These are phyloP conservation scores for Mycena sanguinolenta DNA, from an alignment of 768 basidiomycete genomes.

Conservation along the genomic window DNA sequence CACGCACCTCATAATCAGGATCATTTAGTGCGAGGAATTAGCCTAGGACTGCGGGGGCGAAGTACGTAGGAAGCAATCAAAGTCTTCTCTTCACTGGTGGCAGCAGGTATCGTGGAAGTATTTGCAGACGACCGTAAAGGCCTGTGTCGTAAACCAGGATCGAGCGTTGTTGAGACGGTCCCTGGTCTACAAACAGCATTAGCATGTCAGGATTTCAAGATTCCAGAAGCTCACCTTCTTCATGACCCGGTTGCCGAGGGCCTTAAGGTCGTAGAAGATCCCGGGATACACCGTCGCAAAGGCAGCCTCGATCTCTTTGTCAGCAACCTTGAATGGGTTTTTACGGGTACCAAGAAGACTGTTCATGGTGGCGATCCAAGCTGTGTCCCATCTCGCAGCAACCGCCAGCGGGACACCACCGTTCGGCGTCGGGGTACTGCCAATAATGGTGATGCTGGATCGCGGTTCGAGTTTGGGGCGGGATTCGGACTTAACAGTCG, in stretches of 20 bases:
- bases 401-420: no score
- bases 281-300: neutral
- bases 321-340: neutral
- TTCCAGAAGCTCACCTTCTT: no score
- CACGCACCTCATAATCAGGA: neutral
- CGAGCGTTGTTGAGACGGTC: slow-evolving; percentile 1
- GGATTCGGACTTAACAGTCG: no score
- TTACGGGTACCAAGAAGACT: neutral
- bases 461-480: no score
- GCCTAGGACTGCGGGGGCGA: no score
- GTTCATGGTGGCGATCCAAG: no score
- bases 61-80: no score
- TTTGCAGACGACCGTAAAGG: neutral
- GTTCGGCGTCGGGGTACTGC: no score
- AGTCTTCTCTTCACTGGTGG: neutral
- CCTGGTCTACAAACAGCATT: neutral
- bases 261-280: no score
- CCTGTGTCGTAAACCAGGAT: neutral
- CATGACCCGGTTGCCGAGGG: neutral
- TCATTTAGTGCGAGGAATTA: neutral
- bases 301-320: neutral
- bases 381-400: no score
- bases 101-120: neutral
- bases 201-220: neutral
- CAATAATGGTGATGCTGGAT: no score